Evolutionary conservation across 1,284 basidiomycete genomes (phyloP).

Genomic region (Trichosporon ovoides): DNA sequence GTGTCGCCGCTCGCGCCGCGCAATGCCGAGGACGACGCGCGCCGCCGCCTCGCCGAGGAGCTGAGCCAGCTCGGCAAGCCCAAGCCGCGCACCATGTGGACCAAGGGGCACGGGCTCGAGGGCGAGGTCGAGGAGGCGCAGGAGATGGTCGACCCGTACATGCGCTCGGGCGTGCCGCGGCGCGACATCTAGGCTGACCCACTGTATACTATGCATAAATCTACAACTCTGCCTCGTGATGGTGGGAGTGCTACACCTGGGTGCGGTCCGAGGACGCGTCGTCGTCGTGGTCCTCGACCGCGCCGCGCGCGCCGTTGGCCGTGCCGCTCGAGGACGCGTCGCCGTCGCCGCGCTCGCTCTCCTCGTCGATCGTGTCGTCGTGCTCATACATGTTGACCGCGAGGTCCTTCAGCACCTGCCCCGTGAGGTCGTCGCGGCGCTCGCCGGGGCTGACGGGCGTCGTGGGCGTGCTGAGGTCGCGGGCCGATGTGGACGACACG

Average conservation of each 20-base stretch:
- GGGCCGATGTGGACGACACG: not conserved
- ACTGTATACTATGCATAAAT: not conserved
- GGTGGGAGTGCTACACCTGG: slow-evolving; percentile 5
- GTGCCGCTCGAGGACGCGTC: not conserved
- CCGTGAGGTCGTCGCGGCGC: not conserved
- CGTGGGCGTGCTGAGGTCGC: not conserved
- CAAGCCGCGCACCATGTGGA: slow-evolving; percentile 23
- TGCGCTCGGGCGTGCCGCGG: slow-evolving; percentile 31
- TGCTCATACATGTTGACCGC: not conserved
- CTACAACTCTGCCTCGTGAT: not conserved
- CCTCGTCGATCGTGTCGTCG: not conserved
- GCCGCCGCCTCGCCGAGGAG: slow-evolving; percentile 10
- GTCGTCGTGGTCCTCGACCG: not conserved
- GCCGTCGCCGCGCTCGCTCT: not conserved
- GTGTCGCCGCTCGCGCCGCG: not conserved
- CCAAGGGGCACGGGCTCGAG: slow-evolving; percentile 29
- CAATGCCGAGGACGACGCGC: not conserved
- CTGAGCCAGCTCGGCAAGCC: slow-evolving; percentile 14
- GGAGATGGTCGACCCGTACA: slow-evolving; percentile 37
- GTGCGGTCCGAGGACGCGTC: slow-evolving; percentile 2
- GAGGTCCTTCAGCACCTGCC: not conserved
- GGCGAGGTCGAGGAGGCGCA: slow-evolving; percentile 33
- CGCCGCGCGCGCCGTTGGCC: not conserved
- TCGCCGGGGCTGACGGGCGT: not conserved
- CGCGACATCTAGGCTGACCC: not conserved